Conservation (phyloP, 768 basidiomycete species). For the Cystobasidium tubakii region DNA sequence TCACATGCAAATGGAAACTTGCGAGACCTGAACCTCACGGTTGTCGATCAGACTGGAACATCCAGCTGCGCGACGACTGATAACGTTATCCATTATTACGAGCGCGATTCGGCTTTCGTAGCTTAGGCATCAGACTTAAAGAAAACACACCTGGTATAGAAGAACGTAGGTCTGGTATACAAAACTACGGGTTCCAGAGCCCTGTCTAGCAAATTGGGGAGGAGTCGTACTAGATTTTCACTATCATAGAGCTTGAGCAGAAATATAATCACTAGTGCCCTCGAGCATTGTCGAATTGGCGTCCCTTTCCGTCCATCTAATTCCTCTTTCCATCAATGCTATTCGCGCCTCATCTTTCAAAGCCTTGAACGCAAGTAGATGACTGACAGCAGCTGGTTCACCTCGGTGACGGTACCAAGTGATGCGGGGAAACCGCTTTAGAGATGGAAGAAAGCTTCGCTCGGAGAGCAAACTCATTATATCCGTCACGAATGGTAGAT, state of each 20-base stretch:
- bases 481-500: background rate
- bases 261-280: background rate
- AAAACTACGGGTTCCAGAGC: too few relatives aligned
- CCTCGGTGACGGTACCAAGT: constrained; percentile 6
- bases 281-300: background rate
- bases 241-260: too few relatives aligned
- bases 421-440: constrained; percentile 8
- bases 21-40: constrained; percentile 7
- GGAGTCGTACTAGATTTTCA: too few relatives aligned
- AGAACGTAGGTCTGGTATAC: too few relatives aligned
- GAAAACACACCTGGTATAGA: background rate
- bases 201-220: too few relatives aligned
- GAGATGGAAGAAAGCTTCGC: background rate
- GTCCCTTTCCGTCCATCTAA: background rate
- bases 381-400: background rate
- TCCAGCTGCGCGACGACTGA: constrained; percentile 11
- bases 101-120: constrained; percentile 7
- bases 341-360: background rate
- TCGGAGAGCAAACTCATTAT: background rate
- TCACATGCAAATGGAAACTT: constrained; percentile 7
- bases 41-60: background rate
- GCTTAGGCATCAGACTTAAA: background rate
- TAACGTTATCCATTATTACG: constrained; percentile 19
- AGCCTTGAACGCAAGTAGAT: background rate
- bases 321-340: background rate